Percentiles rank a stretch among this genome's conserved stretches.
Evolutionary conservation across 176 grass and related monocot species (phyloP).

Genomic region (Themeda triandra): DNA sequence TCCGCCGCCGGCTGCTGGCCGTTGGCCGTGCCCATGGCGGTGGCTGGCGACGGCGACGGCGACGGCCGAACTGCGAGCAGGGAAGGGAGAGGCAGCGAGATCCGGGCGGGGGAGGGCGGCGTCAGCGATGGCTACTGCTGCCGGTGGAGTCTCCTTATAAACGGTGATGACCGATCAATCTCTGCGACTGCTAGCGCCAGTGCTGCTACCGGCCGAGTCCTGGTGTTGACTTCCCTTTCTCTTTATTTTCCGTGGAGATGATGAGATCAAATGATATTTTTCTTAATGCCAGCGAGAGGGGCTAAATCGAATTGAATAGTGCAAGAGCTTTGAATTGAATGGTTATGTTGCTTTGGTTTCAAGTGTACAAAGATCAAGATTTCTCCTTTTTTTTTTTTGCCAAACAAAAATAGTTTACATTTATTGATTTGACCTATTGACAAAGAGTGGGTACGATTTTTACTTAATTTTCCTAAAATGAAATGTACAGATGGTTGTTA

Average conservation of each 20-base stretch:
- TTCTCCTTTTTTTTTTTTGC: neutral
- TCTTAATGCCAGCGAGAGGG: neutral
- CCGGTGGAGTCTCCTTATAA: conserved; percentile 11
- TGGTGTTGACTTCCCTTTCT: neutral
- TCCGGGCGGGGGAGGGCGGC: conserved; percentile 16
- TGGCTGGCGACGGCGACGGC: neutral
- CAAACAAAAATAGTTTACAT: neutral
- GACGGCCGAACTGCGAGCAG: neutral
- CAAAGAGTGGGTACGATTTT: neutral
- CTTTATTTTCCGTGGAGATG: no score
- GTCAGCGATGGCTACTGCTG: conserved; percentile 15
- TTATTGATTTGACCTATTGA: neutral
- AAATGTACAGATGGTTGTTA: neutral
- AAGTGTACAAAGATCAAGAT: neutral
- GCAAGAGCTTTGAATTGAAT: no score
- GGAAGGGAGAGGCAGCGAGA: conserved; percentile 27
- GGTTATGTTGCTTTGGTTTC: neutral
- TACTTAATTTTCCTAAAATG: neutral
- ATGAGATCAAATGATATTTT: neutral
- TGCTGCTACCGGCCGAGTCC: neutral
- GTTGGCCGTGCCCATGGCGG: conserved; percentile 46
- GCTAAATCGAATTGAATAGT: neutral
- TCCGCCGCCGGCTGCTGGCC: conserved; percentile 32
- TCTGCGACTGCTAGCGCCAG: neutral
- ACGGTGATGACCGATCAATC: conserved; percentile 24